These are phyloP conservation scores for Cystofilobasidium capitatum DNA, from an alignment of 768 basidiomycete genomes.

Conservation along the genomic window DNA sequence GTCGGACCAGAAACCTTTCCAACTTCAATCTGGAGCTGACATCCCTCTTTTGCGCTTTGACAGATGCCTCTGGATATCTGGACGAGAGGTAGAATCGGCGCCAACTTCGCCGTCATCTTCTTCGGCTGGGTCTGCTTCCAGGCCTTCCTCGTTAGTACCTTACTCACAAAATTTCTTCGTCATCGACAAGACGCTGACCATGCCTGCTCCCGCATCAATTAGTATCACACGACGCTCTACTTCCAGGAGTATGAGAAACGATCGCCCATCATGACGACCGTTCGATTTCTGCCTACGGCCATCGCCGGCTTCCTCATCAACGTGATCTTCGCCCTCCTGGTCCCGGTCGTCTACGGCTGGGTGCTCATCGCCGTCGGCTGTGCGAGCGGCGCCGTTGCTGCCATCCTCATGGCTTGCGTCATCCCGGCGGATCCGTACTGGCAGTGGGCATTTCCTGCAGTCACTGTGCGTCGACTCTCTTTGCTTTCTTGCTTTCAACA, in stretches of 20 bases:
- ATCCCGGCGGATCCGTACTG: slow-evolving; percentile 2
- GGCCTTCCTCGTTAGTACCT: slow-evolving; percentile 28
- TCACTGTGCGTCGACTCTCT: not conserved
- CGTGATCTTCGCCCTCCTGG: slow-evolving; percentile 13
- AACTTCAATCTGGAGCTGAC: too few species aligned
- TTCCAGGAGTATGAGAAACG: slow-evolving; percentile 9
- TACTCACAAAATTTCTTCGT: slow-evolving; percentile 31
- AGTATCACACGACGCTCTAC: not conserved
- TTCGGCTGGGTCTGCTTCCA: slow-evolving; percentile 34
- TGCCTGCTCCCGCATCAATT: not conserved
- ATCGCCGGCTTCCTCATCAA: not conserved
- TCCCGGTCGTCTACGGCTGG: slow-evolving; percentile 10
- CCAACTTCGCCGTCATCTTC: slow-evolving; percentile 34
- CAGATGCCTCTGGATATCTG: slow-evolving; percentile 37
- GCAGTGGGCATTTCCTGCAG: slow-evolving; percentile 6
- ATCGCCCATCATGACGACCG: slow-evolving; percentile 14
- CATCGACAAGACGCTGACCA: slow-evolving; percentile 29
- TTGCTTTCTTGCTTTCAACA: not conserved
- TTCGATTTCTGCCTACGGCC: slow-evolving; percentile 31
- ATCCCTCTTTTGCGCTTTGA: too few species aligned
- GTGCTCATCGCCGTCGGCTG: not conserved
- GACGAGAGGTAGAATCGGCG: slow-evolving; percentile 34
- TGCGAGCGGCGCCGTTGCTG: not conserved
- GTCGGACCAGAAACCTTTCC: too few species aligned
- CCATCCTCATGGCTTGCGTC: slow-evolving; percentile 3